phyloP scores from a whole-genome alignment of 495 filamentous ascomycete genomes.

The Aspergillus heteromorphus region DNA sequence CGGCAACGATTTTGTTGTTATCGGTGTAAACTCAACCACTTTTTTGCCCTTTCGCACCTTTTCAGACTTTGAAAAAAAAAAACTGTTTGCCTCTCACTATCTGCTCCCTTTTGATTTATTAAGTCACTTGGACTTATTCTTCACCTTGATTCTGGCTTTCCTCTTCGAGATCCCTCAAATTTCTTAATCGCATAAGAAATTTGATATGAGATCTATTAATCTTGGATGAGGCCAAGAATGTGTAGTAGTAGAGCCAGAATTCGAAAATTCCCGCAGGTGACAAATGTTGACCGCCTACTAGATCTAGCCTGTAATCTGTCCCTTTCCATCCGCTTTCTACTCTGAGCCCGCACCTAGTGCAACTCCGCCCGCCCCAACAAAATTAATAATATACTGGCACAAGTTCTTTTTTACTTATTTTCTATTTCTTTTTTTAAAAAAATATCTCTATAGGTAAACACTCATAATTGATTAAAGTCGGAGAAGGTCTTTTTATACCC shows the following conservation, averaged over 20 bases:
- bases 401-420: too few relatives aligned
- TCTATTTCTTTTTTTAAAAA: too few relatives aligned
- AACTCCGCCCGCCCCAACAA: too few relatives aligned
- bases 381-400: too few relatives aligned
- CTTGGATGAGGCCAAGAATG: not conserved
- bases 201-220: not conserved
- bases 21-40: not conserved
- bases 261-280: not conserved
- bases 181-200: not conserved
- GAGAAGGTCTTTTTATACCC: too few relatives aligned
- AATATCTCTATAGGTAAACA: too few relatives aligned
- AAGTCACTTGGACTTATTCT: not conserved
- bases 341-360: too few relatives aligned
- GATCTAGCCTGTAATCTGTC: not conserved
- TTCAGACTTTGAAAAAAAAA: not conserved
- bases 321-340: too few relatives aligned
- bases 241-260: not conserved
- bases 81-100: not conserved
- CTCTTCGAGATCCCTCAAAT: not conserved
- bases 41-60: too few relatives aligned
- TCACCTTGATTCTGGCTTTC: not conserved
- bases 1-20: not conserved
- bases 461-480: too few relatives aligned
- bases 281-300: not conserved
- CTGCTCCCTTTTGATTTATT: not conserved